These are phyloP conservation scores for Hamamelis virginiana DNA, from an alignment of 164 flowering plant species.

Conservation along the genomic window DNA sequence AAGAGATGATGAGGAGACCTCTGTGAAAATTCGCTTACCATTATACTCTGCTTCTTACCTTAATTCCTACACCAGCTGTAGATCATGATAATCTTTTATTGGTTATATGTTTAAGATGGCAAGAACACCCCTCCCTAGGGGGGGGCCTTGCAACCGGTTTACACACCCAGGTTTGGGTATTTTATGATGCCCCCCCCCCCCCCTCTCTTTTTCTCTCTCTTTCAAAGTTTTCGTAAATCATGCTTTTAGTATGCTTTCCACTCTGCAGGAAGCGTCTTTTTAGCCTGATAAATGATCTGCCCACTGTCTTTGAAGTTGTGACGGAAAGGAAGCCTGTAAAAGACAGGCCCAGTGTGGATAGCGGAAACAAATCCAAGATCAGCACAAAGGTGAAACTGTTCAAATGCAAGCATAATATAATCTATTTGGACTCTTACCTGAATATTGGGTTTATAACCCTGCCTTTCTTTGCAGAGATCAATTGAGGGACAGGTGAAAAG, in stretches of 20 bases:
- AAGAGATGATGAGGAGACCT: neutral
- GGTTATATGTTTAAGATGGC: neutral
- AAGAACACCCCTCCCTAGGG: neutral
- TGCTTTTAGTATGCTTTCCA: neutral
- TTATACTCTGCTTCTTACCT: neutral
- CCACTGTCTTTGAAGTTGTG: slow-evolving; percentile 89
- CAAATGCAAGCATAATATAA: neutral
- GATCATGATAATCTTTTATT: neutral
- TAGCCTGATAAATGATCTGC: slow-evolving; percentile 80
- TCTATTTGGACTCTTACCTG: neutral
- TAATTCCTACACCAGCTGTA: no score
- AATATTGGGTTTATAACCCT: neutral
- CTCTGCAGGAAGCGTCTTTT: slow-evolving; percentile 79
- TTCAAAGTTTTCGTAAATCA: no score
- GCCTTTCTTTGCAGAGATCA: slow-evolving; percentile 31
- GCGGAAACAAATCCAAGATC: slow-evolving; percentile 71
- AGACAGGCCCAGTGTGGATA: slow-evolving; percentile 69
- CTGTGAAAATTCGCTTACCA: neutral
- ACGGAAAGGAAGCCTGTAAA: slow-evolving; percentile 65
- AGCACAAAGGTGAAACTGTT: slow-evolving; percentile 60
- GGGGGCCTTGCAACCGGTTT: no score
- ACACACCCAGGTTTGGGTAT: no score
- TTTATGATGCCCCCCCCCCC: no score
- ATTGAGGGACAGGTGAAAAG: slow-evolving; percentile 29
- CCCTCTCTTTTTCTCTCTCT: no score